These are phyloP conservation scores for Allium fistulosum DNA, from an alignment of 106 monocot species.

Conservation along the genomic window DNA sequence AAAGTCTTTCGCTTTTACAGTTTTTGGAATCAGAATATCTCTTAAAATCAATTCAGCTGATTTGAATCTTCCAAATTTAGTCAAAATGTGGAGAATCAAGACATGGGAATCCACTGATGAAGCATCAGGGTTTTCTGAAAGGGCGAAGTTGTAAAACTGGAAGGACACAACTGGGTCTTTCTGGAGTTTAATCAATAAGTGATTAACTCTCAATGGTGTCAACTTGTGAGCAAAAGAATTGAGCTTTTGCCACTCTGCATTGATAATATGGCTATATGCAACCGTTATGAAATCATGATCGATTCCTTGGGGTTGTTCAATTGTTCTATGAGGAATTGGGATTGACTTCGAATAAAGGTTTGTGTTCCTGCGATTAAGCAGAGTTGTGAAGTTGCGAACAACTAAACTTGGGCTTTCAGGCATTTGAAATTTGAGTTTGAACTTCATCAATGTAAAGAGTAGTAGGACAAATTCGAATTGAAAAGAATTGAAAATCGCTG, in stretches of 20 bases:
- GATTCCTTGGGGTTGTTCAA: constrained; percentile 27
- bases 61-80: constrained; percentile 29
- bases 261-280: constrained; percentile 48
- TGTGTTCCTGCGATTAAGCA: not conserved
- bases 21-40: constrained; percentile 17
- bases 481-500: no score
- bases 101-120: constrained; percentile 27
- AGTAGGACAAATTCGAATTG: no score
- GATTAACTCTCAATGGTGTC: constrained; percentile 35
- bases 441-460: no score
- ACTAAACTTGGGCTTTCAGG: no score
- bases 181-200: constrained; percentile 36
- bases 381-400: constrained; percentile 1
- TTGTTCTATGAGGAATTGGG: constrained; percentile 54
- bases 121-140: constrained; percentile 25
- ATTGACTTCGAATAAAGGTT: constrained; percentile 4
- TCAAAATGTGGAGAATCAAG: constrained; percentile 56
- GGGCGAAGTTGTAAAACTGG: constrained; percentile 37
- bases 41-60: constrained; percentile 44
- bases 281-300: constrained; percentile 46
- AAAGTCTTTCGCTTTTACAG: not conserved
- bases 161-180: constrained; percentile 67
- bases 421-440: no score
- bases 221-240: constrained; percentile 28
- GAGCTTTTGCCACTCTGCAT: constrained; percentile 45